Evolutionary conservation across 148 eudicot species (phyloP).

Genomic region (Tetragonia tetragonoides): DNA sequence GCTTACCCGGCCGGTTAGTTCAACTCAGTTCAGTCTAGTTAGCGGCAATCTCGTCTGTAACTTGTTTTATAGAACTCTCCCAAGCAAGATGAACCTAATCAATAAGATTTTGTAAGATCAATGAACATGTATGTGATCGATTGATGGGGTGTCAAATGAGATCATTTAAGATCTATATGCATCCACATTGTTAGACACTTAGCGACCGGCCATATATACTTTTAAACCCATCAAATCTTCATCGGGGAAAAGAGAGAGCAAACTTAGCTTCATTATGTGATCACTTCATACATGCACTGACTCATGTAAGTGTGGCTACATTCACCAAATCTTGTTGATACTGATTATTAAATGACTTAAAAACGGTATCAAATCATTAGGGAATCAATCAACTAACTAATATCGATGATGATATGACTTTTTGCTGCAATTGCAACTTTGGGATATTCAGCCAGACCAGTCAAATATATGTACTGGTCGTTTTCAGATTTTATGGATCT

Average conservation of each 20-base stretch:
- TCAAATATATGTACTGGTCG: neutral
- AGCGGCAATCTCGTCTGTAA: no score
- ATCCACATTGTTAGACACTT: slow-evolving; percentile 16
- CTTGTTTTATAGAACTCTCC: no score
- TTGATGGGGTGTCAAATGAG: neutral
- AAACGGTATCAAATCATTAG: slow-evolving; percentile 9
- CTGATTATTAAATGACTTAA: neutral
- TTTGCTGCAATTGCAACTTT: neutral
- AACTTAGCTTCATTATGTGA: neutral
- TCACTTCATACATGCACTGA: neutral
- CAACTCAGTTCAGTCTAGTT: no score
- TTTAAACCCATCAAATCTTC: no score
- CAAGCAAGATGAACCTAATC: no score
- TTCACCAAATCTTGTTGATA: slow-evolving; percentile 12
- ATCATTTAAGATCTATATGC: slow-evolving; percentile 18
- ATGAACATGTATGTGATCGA: neutral
- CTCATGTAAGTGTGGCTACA: neutral
- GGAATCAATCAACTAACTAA: slow-evolving; percentile 2
- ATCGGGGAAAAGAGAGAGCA: neutral
- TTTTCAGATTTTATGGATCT: no score
- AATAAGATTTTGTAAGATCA: neutral
- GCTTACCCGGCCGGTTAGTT: no score
- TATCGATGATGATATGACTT: slow-evolving; percentile 5
- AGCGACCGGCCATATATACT: neutral
- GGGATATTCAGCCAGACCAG: neutral